phyloP scores from a whole-genome alignment of 768 basidiomycete genomes.

The Serendipita sp. region DNA sequence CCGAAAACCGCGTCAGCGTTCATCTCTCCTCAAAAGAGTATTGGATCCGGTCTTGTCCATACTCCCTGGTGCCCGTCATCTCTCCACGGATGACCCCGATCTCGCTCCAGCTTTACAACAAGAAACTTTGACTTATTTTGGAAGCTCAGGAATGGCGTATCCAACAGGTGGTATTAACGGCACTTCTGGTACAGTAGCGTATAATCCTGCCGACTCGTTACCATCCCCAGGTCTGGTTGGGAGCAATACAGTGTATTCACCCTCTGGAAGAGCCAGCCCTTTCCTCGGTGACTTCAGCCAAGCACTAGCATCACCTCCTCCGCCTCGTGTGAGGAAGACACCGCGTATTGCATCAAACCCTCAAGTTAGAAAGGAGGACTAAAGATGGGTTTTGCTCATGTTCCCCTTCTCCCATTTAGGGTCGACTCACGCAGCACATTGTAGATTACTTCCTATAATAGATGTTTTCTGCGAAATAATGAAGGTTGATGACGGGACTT shows the following conservation, averaged over 20 bases:
- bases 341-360: neutral
- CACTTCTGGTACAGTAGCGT: too few relatives aligned
- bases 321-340: neutral
- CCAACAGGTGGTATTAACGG: neutral
- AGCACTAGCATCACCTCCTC: neutral
- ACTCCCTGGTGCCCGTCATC: slow-evolving; percentile 30
- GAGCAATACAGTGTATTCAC: neutral
- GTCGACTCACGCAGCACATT: too few relatives aligned
- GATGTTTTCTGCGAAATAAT: too few relatives aligned
- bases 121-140: neutral
- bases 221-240: neutral
- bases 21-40: slow-evolving; percentile 19
- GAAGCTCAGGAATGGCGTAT: neutral
- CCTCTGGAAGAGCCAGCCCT: too few relatives aligned
- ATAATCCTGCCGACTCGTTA: too few relatives aligned
- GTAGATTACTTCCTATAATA: too few relatives aligned
- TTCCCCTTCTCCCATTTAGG: too few relatives aligned
- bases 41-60: slow-evolving; percentile 23
- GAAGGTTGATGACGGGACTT: too few relatives aligned
- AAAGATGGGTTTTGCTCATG: neutral
- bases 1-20: neutral
- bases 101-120: slow-evolving; percentile 33
- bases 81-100: slow-evolving; percentile 45
- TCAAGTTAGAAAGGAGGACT: neutral
- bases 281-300: neutral